These are phyloP conservation scores for Neurospora sp. DNA, from an alignment of 495 filamentous ascomycete species.

Conservation along the genomic window DNA sequence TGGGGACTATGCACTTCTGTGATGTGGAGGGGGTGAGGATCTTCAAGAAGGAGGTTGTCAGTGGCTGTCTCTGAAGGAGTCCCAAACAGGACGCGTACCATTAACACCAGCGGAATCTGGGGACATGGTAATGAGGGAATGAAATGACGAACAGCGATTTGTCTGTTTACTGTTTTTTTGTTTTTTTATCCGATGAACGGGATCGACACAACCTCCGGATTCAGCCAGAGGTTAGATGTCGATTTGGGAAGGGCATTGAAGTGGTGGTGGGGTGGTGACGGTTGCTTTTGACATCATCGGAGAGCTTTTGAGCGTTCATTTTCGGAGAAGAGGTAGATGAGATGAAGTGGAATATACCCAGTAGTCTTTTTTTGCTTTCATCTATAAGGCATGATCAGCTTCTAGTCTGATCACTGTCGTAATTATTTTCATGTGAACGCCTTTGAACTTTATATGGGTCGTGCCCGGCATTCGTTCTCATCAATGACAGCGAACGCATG, in stretches of 20 bases:
- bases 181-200: neutral
- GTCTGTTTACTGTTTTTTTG: neutral
- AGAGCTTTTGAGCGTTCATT: neutral
- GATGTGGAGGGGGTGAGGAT: conserved; percentile 39
- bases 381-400: too few relatives aligned
- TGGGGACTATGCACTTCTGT: conserved; percentile 32
- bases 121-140: neutral
- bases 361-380: neutral
- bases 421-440: too few relatives aligned
- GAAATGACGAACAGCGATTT: neutral
- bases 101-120: neutral
- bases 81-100: neutral
- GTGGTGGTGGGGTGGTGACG: neutral
- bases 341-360: neutral
- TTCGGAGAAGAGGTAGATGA: neutral
- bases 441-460: too few relatives aligned
- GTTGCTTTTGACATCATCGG: neutral
- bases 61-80: conserved; percentile 23
- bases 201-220: neutral
- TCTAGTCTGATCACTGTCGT: too few relatives aligned
- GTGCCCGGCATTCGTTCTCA: too few relatives aligned
- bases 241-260: neutral
- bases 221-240: neutral
- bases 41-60: conserved; percentile 39
- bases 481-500: neutral